phyloP scores from a whole-genome alignment of 2,329 filamentous ascomycete genomes.

The Trichophyton verrucosum region DNA sequence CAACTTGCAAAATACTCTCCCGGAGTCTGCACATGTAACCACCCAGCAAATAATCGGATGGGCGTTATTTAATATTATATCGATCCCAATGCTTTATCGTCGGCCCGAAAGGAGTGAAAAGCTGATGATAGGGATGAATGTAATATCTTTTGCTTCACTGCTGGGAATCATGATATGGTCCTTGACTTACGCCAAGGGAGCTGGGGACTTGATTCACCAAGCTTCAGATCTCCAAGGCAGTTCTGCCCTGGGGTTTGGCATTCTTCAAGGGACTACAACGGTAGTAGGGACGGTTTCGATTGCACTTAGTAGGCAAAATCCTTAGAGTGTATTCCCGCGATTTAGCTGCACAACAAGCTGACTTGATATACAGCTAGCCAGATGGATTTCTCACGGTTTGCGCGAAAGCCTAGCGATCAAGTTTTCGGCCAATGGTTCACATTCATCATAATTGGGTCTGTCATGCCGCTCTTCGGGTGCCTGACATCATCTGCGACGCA shows the following conservation, averaged over 20 bases:
- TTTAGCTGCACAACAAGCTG: neutral
- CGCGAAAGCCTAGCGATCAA: constrained; percentile 28
- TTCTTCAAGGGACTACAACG: constrained; percentile 30
- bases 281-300: constrained; percentile 36
- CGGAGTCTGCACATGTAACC: constrained; percentile 22
- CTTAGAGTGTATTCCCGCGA: neutral
- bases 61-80: constrained; percentile 26
- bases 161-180: constrained; percentile 11
- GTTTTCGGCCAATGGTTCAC: constrained; percentile 32
- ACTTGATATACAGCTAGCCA: constrained; percentile 26
- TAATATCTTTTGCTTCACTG: constrained; percentile 7
- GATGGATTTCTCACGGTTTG: constrained; percentile 34
- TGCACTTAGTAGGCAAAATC: constrained; percentile 24
- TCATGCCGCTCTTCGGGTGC: constrained; percentile 18
- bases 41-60: constrained; percentile 26
- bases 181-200: constrained; percentile 7
- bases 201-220: constrained; percentile 5
- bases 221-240: neutral
- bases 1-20: constrained; percentile 24
- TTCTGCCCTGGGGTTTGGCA: constrained; percentile 24
- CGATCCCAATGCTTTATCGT: constrained; percentile 34
- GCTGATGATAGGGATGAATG: constrained; percentile 6
- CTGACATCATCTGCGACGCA: constrained; percentile 25
- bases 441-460: neutral
- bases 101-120: constrained; percentile 22